Base-by-base conservation (phyloP, 371 early-diverging fungal species). In the Haplosporangium sp. region DNA sequence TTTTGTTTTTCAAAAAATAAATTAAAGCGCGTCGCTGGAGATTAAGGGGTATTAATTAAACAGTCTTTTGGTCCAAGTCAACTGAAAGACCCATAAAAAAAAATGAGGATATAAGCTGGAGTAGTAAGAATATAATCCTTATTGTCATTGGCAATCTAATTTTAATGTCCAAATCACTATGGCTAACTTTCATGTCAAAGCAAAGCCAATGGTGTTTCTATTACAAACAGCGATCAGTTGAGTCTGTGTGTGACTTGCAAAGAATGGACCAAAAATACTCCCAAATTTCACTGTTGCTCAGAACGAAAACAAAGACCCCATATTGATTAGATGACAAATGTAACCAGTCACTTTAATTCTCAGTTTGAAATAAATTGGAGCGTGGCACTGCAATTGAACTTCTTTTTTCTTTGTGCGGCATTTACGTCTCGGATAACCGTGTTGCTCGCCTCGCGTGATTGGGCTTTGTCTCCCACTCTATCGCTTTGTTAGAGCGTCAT, bases 361-460 rank as follows among this genome's bases (percentile, higher is more conserved):
- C 6, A 10, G 4, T 19, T 55, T 55, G 20, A 34, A 55, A 55
- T 55, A 55, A 55, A 55, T 55, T 55, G 55, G 27, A 55, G 34
- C 1, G 34, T 6, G 34, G 55, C 34, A 55, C 55, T 55, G 55
- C 55, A 55, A 55, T 55, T 55, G 55, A 2, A 5, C 5, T 1
- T 10, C 15, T 58, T 59, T 66, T 72, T 60, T 63, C 79, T 73
- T 78, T 57, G 79, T 78, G 79, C 79, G 79, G 79, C 79, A 78
- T 70, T 70, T 73, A 77, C 79, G 79, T 70, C 79, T 74, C 74
- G 79, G 53, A 74, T 56, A 58, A 63, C 79, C 79, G 79, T 78
- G 79, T 78, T 78, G 73, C 79, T 78, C 79, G 61, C 79, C 74
- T 78, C 71, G 79, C 79, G 79, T 78, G 79, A 73, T 63, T 74